Base-by-base conservation (phyloP, 2,329 filamentous ascomycete genomes). In the Arthrinium puccinioides region DNA sequence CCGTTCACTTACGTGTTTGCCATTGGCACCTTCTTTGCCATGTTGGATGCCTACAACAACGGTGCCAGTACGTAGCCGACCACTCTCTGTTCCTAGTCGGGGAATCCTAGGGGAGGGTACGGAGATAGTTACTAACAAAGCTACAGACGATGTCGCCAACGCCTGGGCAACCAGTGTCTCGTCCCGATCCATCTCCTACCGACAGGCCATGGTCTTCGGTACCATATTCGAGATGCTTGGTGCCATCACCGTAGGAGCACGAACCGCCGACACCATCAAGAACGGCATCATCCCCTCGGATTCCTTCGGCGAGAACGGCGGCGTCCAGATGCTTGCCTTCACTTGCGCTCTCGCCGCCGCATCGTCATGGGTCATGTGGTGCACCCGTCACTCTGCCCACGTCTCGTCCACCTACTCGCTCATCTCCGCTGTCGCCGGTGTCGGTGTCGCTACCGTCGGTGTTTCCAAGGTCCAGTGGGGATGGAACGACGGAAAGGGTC, bases 141-240 rank as follows among this genome's bases (percentile, higher is more conserved):
- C n/a, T 29, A 36, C 41, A 82, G 79, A 88, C 61, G 85, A 89
- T 82, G 84, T 90, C 40, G 84, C 85, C 54, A 90, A 90, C 63
- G 68, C 84, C 35, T 89, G 83, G 81, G 84, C 84, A 7, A 89
- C 85, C 50, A 82, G 76, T 52, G 84, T 89, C 41, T 88, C 84
- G 15, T 88, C 84, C n/a, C 67, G 84, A 37, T 88, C 84, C 47
- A 70, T 87, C 52, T 69, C 79, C 3, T 84, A 86, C 63, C 62
- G 75, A 48, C 77, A 82, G 61, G 82, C 79, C 45, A 82, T 82
- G 77, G 49, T 81, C 23, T 63, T 83, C 32, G 75, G 78, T 32
- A 72, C 74, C 32, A 59, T 84, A 44, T 84, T 84, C 59, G 82
- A 86, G 58, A 67, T 84, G 59, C 59, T 76, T 32, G 82, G 81